A percentile compares a stretch with the other conserved stretches of the same genome.
phyloP scores from a whole-genome alignment of 768 basidiomycete genomes.

The Cyclocybe cylindracea region DNA sequence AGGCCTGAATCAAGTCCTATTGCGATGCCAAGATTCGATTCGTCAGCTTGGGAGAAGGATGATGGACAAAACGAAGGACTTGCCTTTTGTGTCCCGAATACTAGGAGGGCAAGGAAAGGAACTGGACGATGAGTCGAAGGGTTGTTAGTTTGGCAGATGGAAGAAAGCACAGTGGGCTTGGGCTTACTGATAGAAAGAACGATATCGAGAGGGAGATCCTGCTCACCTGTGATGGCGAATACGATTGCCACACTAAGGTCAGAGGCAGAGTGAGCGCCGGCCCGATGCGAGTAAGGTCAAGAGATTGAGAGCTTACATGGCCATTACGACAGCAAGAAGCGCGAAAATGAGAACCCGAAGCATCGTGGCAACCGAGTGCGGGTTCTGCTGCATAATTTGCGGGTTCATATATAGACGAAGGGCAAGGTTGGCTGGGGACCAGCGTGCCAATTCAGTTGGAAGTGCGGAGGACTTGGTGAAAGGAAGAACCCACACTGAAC shows the following conservation, averaged over 20 bases:
- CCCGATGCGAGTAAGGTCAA: neutral
- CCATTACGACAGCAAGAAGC: slow-evolving; percentile 15
- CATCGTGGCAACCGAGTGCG: slow-evolving; percentile 13
- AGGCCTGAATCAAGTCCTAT: slow-evolving; percentile 14
- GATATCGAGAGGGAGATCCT: slow-evolving; percentile 19
- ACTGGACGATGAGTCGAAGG: slow-evolving; percentile 3
- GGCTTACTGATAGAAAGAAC: slow-evolving; percentile 20
- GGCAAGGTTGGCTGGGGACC: slow-evolving; percentile 15
- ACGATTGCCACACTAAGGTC: slow-evolving; percentile 15
- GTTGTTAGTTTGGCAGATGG: neutral
- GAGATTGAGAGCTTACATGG: slow-evolving; percentile 12
- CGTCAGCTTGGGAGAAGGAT: neutral
- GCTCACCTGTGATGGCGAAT: slow-evolving; percentile 11
- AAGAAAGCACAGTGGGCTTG: neutral
- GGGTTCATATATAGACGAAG: slow-evolving; percentile 14
- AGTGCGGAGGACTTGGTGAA: neutral
- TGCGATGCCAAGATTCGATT: neutral
- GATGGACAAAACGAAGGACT: neutral
- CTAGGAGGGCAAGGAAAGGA: slow-evolving; percentile 20
- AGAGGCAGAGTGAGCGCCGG: neutral
- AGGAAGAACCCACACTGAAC: slow-evolving; percentile 15
- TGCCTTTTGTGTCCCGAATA: slow-evolving; percentile 22
- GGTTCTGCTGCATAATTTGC: slow-evolving; percentile 5
- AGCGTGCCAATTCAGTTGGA: neutral
- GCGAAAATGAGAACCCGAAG: slow-evolving; percentile 20